Evolutionary conservation across 176 grass and related monocot species (phyloP).

Genomic region (Triticum timopheevii): DNA sequence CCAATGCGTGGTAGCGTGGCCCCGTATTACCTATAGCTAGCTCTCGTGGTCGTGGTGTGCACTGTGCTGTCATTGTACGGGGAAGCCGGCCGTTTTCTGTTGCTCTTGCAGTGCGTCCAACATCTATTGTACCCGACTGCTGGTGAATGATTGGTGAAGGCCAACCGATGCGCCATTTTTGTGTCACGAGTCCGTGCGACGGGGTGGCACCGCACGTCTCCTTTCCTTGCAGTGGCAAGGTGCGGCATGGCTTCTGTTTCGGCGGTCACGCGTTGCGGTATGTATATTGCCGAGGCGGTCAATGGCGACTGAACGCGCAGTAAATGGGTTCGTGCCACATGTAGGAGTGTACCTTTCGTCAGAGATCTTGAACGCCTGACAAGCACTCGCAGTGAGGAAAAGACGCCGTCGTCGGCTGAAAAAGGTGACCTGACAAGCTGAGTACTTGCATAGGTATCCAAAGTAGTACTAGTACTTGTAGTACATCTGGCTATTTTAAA

Average conservation of each 20-base stretch:
- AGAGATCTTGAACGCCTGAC: background rate
- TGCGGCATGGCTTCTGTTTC: background rate
- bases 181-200: background rate
- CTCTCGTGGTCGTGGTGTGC: background rate
- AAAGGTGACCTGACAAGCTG: background rate
- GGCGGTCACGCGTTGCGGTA: too few species aligned
- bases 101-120: background rate
- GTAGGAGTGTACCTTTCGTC: background rate
- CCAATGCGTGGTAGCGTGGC: background rate
- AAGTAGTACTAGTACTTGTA: too few species aligned
- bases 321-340: too few species aligned
- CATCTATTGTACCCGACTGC: background rate
- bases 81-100: background rate
- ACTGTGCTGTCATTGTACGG: background rate
- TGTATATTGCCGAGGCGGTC: background rate
- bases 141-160: slow-evolving; percentile 35
- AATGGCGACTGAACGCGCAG: background rate
- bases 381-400: background rate
- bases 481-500: too few species aligned
- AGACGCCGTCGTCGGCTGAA: background rate
- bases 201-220: background rate
- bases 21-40: background rate
- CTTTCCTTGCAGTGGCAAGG: background rate
- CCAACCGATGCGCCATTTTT: background rate
- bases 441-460: background rate